Evolutionary conservation across 2,329 filamentous ascomycete species (phyloP).

Genomic region (Verticillium isaacii): DNA sequence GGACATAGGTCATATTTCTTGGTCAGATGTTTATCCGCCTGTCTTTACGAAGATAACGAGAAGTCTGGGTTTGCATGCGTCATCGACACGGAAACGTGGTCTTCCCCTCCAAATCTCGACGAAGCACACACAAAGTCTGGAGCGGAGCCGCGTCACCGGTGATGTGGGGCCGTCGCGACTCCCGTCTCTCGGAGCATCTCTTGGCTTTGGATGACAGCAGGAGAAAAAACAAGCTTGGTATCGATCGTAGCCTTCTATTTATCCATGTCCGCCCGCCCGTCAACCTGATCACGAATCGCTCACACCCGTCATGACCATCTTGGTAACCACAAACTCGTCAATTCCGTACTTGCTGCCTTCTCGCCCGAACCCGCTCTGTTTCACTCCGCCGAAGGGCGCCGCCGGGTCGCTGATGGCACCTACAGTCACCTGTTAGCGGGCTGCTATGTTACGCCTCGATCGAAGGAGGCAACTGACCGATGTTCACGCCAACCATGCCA

Average conservation of each 20-base stretch:
- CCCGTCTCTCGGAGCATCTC: no score
- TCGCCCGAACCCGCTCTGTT: slow-evolving; percentile 74
- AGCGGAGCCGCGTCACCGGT: no score
- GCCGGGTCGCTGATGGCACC: slow-evolving; percentile 40
- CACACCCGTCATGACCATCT: slow-evolving; percentile 12
- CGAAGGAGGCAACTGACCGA: slow-evolving; percentile 9
- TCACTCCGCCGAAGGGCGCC: slow-evolving; percentile 71
- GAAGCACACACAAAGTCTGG: no score
- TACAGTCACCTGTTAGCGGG: background rate
- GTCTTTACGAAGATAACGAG: no score
- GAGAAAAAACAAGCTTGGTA: no score
- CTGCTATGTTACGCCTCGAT: background rate
- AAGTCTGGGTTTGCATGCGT: no score
- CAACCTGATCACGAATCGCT: background rate
- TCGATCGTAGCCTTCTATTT: background rate
- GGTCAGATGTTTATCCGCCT: background rate
- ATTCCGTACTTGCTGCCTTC: slow-evolving; percentile 65
- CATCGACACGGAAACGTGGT: no score
- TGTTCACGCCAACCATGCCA: slow-evolving; percentile 64
- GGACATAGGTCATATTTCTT: background rate
- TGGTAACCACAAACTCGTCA: slow-evolving; percentile 12
- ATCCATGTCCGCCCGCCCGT: background rate
- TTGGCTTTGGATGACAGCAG: no score
- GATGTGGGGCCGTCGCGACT: no score
- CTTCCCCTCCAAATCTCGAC: no score